Evolutionary conservation across 495 filamentous ascomycete genomes (phyloP).

Genomic region (Viridothelium virens): DNA sequence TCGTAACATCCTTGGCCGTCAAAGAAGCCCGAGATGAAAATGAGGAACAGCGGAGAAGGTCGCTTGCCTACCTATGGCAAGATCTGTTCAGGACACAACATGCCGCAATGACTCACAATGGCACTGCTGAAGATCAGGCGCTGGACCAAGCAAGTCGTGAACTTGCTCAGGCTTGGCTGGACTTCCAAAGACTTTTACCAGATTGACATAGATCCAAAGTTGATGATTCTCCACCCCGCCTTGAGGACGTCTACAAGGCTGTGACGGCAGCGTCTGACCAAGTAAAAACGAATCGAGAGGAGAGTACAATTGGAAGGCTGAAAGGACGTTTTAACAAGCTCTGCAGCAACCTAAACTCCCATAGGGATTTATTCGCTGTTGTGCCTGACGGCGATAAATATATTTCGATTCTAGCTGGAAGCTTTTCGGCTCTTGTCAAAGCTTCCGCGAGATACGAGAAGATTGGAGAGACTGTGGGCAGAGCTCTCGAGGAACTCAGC

Average conservation of each 20-base stretch:
- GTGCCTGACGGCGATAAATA: conserved; percentile 2
- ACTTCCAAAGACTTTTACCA: background rate
- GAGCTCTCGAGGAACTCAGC: background rate
- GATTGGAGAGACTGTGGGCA: background rate
- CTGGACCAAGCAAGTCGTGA: conserved; percentile 7
- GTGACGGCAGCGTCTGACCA: background rate
- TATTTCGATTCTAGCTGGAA: background rate
- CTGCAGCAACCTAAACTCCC: background rate
- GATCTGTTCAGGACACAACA: conserved; percentile 2
- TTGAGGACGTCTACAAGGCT: background rate
- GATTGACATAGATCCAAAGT: background rate
- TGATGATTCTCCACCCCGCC: background rate
- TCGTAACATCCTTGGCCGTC: background rate
- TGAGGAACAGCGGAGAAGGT: background rate
- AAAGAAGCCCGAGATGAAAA: conserved; percentile 7
- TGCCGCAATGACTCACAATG: background rate
- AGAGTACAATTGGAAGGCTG: background rate
- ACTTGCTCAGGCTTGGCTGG: background rate
- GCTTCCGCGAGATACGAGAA: background rate
- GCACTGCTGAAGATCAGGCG: background rate
- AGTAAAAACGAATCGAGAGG: background rate
- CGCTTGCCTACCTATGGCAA: conserved; percentile 1
- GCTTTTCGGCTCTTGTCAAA: background rate
- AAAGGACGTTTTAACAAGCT: background rate
- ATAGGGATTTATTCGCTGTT: background rate